Evolutionary conservation across 2,329 filamentous ascomycete genomes (phyloP).

Genomic region (Sporothrix curviconia): DNA sequence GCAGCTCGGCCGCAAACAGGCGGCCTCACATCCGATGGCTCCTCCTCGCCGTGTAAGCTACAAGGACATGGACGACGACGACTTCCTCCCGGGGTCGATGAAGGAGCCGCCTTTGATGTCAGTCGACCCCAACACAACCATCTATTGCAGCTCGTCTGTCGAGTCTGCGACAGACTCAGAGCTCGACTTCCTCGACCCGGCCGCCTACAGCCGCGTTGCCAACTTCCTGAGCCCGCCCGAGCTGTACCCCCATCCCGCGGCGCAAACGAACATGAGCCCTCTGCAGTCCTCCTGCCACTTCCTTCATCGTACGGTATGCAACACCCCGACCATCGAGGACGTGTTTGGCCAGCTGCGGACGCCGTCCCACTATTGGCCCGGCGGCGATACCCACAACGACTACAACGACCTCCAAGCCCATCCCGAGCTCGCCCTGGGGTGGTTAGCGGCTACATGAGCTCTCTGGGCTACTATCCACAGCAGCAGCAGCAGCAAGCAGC

Average conservation of each 20-base stretch:
- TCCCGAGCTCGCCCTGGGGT: conserved; percentile 44
- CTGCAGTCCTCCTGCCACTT: neutral
- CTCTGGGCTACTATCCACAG: conserved; percentile 4
- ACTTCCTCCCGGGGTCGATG: conserved; percentile 11
- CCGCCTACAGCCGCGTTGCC: conserved; percentile 43
- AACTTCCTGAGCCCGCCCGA: conserved; percentile 43
- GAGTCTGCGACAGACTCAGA: conserved; percentile 4
- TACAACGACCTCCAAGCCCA: conserved; percentile 24
- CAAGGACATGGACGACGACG: conserved; percentile 16
- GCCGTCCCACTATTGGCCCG: conserved; percentile 16
- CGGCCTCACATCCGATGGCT: neutral
- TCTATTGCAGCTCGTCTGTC: neutral
- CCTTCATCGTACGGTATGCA: conserved; percentile 49
- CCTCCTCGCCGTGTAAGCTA: conserved; percentile 7
- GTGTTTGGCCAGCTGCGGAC: conserved; percentile 38
- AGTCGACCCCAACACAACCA: neutral
- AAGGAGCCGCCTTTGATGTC: neutral
- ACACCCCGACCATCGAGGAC: conserved; percentile 44
- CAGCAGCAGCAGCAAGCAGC: neutral
- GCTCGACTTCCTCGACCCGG: conserved; percentile 26
- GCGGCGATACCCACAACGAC: neutral
- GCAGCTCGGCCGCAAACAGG: neutral
- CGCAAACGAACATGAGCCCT: neutral
- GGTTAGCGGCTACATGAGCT: conserved; percentile 7
- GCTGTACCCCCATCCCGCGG: conserved; percentile 17